Evolutionary conservation across 345 rosid genomes (phyloP), one percentile per base, ranked within the genome.

Genomic region (Populus nigra): DNA sequence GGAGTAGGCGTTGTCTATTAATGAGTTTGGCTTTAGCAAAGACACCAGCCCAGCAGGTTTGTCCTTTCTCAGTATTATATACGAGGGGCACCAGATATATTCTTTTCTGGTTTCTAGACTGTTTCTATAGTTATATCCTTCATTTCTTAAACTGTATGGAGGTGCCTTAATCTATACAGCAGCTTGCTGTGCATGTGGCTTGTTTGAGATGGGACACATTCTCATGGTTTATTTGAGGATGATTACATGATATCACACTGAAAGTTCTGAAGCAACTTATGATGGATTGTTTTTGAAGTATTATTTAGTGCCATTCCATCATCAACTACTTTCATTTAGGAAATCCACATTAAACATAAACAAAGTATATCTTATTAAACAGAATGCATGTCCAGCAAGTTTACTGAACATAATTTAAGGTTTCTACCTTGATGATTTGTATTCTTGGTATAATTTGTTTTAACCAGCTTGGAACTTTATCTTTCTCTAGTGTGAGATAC

Each of bases 1-100:
- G 98, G 86, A 95, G 98, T 76, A 87, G 98, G 74, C 97, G 97
- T 57, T 93, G 96, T 87, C 87, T 95, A 67, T 80, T 95, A 80
- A 87, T 93, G 93, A 93, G 99, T 87, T 88, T 95, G 91, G 98
- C 97, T 79, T 84, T 95, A 85, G 96, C 96, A 50, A 89, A 90
- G 83, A 88, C 94, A 73, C 82, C 93, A 62, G 90, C 78, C 72
- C 91, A 93, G 81, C 94, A 93, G 98, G 99, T 95, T 87, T 61
- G 55, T 71, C 65, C 49, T 38, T 68, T 78, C 18, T 61, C 76
- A 61, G 10, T 75, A 39, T 71, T 39, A 29, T 66, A 47, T 66
- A 38, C 55, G 7, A 27, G 27, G 63, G 17, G 31, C 3, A 23
- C 13, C 31, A 49, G 31, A 36, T 27, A 31, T 78, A 13, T 53